Evolutionary conservation across 805 yeast species (phyloP).

Genomic region (Wickerhamiella kazuoi): DNA sequence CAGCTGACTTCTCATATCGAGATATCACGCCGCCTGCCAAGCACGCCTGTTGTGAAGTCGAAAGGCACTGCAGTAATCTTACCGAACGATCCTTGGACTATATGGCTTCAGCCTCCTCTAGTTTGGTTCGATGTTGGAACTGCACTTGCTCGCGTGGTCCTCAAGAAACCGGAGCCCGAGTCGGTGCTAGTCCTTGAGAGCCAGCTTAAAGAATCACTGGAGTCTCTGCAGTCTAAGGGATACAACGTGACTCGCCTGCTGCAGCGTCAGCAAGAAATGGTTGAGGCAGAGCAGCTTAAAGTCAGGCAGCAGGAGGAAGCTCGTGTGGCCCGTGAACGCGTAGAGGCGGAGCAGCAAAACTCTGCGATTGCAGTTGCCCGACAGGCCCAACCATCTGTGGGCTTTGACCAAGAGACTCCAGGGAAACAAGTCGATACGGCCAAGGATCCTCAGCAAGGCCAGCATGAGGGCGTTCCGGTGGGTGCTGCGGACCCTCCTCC

Average conservation of each 20-base stretch:
- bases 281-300: constrained; percentile 8
- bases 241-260: constrained; percentile 22
- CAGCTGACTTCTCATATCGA: constrained; percentile 15
- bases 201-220: constrained; percentile 18
- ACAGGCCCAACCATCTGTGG: too few species aligned
- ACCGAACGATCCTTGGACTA: constrained; percentile 2
- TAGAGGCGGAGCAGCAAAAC: neutral
- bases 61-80: constrained; percentile 12
- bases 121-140: constrained; percentile 25
- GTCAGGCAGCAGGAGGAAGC: constrained; percentile 7
- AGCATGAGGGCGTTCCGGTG: neutral
- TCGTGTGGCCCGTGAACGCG: neutral
- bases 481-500: neutral
- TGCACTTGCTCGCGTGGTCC: constrained; percentile 16
- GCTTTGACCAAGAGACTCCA: neutral
- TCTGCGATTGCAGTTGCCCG: neutral
- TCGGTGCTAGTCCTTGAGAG: constrained; percentile 23
- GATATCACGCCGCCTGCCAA: constrained; percentile 13
- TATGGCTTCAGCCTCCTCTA: constrained; percentile 14
- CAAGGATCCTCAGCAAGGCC: neutral
- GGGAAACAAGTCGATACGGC: neutral
- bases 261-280: constrained; percentile 11
- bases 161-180: constrained; percentile 22
- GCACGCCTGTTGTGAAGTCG: constrained; percentile 11
- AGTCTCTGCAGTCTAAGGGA: constrained; percentile 21